phyloP scores from a whole-genome alignment of 116 monocot genomes.

The Trichopus zeylanicus region DNA sequence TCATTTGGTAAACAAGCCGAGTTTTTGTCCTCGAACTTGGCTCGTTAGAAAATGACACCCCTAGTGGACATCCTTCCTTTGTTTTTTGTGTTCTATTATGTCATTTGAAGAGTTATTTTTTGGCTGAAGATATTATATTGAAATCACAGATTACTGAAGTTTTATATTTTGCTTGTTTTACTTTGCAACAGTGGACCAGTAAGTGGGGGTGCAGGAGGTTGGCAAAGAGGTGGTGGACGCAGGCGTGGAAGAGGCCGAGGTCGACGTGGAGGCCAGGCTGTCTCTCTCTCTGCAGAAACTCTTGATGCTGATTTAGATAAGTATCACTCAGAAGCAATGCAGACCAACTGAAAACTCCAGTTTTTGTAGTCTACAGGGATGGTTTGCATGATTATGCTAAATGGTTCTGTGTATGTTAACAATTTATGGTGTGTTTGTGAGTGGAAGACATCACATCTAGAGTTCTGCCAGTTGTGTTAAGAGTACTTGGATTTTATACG shows the following conservation, averaged over 20 bases:
- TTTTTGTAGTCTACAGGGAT: neutral
- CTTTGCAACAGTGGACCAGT: constrained; percentile 20
- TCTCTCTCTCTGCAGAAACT: constrained; percentile 32
- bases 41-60: no score
- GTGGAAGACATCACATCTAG: neutral
- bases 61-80: no score
- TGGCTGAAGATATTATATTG: no score
- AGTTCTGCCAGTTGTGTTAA: neutral
- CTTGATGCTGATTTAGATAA: constrained; percentile 93
- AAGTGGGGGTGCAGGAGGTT: constrained; percentile 18
- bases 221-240: constrained; percentile 10
- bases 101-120: no score
- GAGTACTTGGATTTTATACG: neutral
- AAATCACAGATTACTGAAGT: neutral
- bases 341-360: constrained; percentile 30
- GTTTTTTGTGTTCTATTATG: no score
- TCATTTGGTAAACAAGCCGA: no score
- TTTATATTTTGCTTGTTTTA: neutral
- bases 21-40: no score
- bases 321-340: constrained; percentile 73
- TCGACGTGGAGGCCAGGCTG: constrained; percentile 25
- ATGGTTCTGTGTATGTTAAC: neutral
- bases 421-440: neutral
- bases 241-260: constrained; percentile 20
- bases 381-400: neutral